These are phyloP conservation scores for Chrysopogon serrulatus DNA, from an alignment of 176 grass and related monocot genomes.

Conservation along the genomic window DNA sequence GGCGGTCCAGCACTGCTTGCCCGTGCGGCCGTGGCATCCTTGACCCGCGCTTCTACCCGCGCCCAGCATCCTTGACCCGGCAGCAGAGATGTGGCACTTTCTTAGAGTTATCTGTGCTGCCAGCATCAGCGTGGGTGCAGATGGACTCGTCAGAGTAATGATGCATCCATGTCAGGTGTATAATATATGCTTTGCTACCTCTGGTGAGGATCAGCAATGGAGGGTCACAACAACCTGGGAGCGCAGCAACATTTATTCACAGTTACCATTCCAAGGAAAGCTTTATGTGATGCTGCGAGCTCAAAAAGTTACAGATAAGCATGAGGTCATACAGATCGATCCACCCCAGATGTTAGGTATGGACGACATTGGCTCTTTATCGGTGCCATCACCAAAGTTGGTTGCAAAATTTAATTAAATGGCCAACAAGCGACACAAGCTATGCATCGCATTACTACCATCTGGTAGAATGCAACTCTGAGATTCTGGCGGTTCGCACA, in stretches of 20 bases:
- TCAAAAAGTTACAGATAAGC: accelerated
- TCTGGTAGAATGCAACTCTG: neutral
- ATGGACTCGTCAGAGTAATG: neutral
- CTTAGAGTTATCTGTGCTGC: neutral
- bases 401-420: neutral
- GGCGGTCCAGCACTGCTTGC: neutral
- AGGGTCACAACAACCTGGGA: neutral
- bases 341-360: neutral
- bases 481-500: neutral
- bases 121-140: neutral
- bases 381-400: neutral
- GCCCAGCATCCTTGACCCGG: neutral
- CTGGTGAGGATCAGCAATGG: neutral
- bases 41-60: neutral
- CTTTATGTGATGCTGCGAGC: neutral
- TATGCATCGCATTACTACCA: accelerated
- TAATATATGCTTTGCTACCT: neutral
- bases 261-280: neutral
- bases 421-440: neutral
- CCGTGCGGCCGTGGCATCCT: neutral
- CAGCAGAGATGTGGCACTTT: neutral
- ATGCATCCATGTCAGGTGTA: neutral
- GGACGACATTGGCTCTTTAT: too few species aligned
- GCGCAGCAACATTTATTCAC: neutral
- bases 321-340: neutral